Conservation (phyloP, 345 rosid species). For the Salix suchowensis region DNA sequence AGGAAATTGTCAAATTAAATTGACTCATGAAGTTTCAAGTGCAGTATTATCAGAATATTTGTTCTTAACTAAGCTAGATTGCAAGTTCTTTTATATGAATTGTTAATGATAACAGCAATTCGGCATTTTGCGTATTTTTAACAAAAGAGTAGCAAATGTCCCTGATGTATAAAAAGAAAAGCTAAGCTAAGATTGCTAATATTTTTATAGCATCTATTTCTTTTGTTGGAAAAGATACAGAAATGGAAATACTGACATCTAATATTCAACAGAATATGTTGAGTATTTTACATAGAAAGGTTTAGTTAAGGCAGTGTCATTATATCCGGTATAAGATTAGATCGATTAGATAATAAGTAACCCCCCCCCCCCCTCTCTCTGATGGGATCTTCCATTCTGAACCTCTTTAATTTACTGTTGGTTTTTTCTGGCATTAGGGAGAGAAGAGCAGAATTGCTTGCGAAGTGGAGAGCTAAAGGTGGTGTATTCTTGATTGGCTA, state of each 20-base stretch:
- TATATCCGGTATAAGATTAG: neutral
- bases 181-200: neutral
- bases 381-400: neutral
- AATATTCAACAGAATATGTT: neutral
- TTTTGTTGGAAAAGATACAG: neutral
- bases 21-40: neutral
- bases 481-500: constrained; percentile 92
- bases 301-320: neutral
- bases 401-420: neutral
- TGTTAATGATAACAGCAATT: neutral
- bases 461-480: constrained; percentile 89
- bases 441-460: constrained; percentile 67
- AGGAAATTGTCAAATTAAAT: neutral
- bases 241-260: neutral
- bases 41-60: neutral
- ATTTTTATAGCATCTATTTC: neutral
- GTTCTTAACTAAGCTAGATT: neutral
- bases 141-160: neutral
- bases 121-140: neutral
- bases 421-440: constrained; percentile 51
- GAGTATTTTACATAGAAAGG: neutral
- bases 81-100: neutral
- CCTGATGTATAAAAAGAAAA: neutral
- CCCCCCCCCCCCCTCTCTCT: neutral
- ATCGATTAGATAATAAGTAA: neutral